Base-by-base conservation (phyloP, 805 yeast genomes). In the Torulaspora franciscae region DNA sequence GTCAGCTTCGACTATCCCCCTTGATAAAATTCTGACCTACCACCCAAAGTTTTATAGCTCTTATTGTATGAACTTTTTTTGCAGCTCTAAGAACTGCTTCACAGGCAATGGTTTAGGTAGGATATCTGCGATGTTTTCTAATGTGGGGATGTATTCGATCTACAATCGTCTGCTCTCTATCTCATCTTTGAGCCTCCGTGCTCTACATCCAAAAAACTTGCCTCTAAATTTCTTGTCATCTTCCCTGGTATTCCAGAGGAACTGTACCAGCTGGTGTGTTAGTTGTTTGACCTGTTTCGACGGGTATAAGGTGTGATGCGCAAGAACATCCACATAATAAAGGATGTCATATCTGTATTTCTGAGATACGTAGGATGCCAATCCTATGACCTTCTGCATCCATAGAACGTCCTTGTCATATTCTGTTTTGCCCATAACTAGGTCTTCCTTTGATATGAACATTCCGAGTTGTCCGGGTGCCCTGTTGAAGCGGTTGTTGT, bases 281-380 rank as follows among this genome's bases (percentile, higher is more conserved):
- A 19, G 22, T 5, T 5, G 22, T 5, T 19, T 19, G 5, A 19
- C 22, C 5, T 19, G 22, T 19, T 19, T 19, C 5, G 29, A 43
- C 13, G 46, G 43, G 14, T 17, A 37, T 13, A 43, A 25, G 7
- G 30, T 44, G 13, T 46, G 46, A 30, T 34, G 47, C 9, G 50
- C 47, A 7, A 46, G 29, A 4, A 23, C 29, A 32, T 50, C 47
- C 13, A 47, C 42, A 30, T 50, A 47, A 38, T 47, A 47, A 13
- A 45, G 27, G 2, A 41, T 17, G 11, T 49, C 50, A 29, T 40
- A 48, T 39, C 52, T 37, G 42, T 38, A 48, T 24, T 50, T 52
- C n/a, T 45, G 33, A 0, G 40, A 44, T 6, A 49, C 51, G 30
- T 52, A 52, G 8, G 50, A 50, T 38, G 46, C 48, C 15, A 42